Base-by-base conservation (phyloP, 192 early-diverging fungal genomes). In the Rhizoclosmatium globosum region DNA sequence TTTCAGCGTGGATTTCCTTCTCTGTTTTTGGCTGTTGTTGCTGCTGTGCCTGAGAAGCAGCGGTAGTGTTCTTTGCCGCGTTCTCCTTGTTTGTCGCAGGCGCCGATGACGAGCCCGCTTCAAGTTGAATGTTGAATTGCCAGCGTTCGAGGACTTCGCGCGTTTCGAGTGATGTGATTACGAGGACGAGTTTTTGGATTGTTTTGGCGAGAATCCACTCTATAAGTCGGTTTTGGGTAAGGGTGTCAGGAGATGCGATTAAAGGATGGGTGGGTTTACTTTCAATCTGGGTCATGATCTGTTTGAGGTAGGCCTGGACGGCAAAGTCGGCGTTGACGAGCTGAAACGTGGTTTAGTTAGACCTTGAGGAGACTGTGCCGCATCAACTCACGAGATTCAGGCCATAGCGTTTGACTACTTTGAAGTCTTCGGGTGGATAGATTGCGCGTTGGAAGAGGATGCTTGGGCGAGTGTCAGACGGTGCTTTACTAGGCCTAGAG, bases 361-460 rank as follows among this genome's bases (percentile, higher is more conserved):
- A 64, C 31, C 2, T 7, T 47, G 47, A 11, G 17, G 31, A 64
- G 38, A 64, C 31, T n/a, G 11, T n/a, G 15, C 11, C 0, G 23
- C 2, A 39, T 19, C 67, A 46, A 45, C 53, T 39, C 42, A 72
- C 70, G 58, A 96, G 89, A 71, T 93, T 92, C 31, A 97, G 87
- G 43, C 95, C 95, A 74, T 95, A 97, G 77, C 94, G 95, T 79
- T 95, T 94, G 57, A 88, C 89, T 81, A 91, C 83, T 60, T 91
- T 91, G 80, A 99, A 99, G 68, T 96, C 94, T 82, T 64, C 47
- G 2, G 93, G 89, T n/a, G 95, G 92, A 80, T 97, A 99, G n/a
- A 99, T 82, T 7, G 92, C 95, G 56, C 97, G 92, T 81, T 96
- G 95, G 79, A 93, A 97, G 41, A 99, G 88, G 42, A 99, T 94